Conservation (phyloP, 176 grass and related monocot species). For the Aegilops bicornis region DNA sequence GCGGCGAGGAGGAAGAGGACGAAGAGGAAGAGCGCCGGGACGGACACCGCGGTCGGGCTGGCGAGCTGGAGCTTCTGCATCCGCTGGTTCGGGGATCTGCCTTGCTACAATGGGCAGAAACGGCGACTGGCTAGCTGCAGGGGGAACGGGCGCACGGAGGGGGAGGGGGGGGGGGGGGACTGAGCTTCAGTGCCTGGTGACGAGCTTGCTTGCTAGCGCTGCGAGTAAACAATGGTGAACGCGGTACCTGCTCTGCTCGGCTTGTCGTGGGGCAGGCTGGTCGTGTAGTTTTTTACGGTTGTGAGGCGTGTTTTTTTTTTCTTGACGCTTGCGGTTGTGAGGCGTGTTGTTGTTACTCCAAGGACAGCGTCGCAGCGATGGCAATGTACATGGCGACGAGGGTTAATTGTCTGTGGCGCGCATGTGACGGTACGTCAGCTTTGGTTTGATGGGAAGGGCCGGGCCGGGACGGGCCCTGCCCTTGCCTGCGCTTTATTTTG, state of each 20-base stretch:
- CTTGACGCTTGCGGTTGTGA: not conserved
- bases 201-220: not conserved
- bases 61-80: slow-evolving; percentile 42
- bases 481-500: not conserved
- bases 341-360: not conserved
- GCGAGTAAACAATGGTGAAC: not conserved
- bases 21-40: slow-evolving; percentile 9
- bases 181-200: not conserved
- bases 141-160: not conserved
- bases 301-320: not conserved
- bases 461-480: not conserved
- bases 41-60: not conserved
- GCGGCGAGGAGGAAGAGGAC: slow-evolving; percentile 23
- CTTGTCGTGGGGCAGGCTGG: not conserved
- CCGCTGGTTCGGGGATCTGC: not conserved
- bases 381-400: not conserved
- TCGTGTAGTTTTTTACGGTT: not conserved
- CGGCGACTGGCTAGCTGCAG: not conserved
- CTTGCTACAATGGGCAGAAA: not conserved
- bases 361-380: not conserved
- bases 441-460: not conserved
- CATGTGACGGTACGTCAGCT: not conserved
- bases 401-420: not conserved
- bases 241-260: not conserved
- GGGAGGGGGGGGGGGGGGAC: not conserved